Evolutionary conservation across 75 land plant species (phyloP), one percentile per base, ranked within the genome.

Genomic region (Cupressus sempervirens): DNA sequence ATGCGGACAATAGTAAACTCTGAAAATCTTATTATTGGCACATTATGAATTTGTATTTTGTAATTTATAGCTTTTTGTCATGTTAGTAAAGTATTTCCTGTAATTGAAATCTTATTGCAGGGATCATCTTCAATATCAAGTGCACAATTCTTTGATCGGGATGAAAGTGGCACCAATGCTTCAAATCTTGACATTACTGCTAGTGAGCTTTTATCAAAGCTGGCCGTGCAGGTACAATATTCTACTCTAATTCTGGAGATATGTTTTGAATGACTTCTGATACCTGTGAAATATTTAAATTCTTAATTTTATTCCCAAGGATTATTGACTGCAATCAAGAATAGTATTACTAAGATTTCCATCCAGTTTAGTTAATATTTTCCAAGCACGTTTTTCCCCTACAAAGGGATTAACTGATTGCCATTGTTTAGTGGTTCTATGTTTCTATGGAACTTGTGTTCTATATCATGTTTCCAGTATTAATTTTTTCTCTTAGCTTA

Each of bases 121-220:
- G 89, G 86, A 75, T 90, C 91, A 35, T 40, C 83, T 46, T 85
- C 90, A 40, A 90, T 91, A 73, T 91, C 92, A 80, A 91, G 92
- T 91, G 92, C 92, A 7, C 91, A 90, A 79, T 91, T 87, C 85
- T 91, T 91, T 89, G 92, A 89, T 76, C 91, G 92, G 26, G 87
- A 91, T 3, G 92, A 91, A 76, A 86, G 52, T 8, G 45, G 75
- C 12, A 15, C 67, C 65, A 80, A 50, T 74, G 84, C 76, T 83
- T 82, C 92, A 32, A 53, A 81, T 29, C 70, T 86, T 56, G 92
- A 91, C 75, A 62, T 91, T 26, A 91, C 92, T 30, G 92, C 92
- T 29, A 86, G 88, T 85, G 92, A 91, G 48, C 77, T 91, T 72
- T 50, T 91, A 86, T 76, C 88, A 38, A 89, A 88, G 85, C 43